Percentiles rank a stretch among this genome's conserved stretches.
Evolutionary conservation across 139 green algal genomes (phyloP).

Genomic region (Coelastrella sp.): DNA sequence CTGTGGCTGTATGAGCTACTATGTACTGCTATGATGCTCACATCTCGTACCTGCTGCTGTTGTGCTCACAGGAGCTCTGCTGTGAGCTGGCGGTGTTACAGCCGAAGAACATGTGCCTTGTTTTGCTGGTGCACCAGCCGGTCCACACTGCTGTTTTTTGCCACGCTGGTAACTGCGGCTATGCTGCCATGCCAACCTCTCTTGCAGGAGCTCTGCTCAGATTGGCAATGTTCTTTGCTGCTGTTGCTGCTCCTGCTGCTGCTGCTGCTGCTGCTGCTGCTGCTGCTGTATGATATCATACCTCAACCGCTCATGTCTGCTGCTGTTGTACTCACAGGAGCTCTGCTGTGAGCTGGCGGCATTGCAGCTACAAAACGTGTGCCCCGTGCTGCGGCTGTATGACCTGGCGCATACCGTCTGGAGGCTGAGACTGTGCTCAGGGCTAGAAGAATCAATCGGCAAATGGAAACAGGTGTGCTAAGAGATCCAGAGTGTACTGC

Average conservation of each 20-base stretch:
- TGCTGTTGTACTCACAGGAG: neutral
- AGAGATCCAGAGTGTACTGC: no score
- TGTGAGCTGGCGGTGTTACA: conserved; percentile 36
- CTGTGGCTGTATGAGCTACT: neutral
- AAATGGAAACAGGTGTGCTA: no score
- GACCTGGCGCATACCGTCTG: conserved; percentile 31
- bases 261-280: conserved; percentile 13
- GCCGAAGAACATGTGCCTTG: neutral
- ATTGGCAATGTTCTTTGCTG: neutral
- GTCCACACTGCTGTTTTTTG: neutral
- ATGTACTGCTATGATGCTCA: neutral
- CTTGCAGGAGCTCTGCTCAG: conserved; percentile 13
- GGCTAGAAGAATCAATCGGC: neutral
- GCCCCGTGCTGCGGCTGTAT: conserved; percentile 1
- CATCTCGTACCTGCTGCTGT: neutral
- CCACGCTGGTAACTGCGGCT: neutral
- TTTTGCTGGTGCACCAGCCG: neutral
- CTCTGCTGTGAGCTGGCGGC: conserved; percentile 37
- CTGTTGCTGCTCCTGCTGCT: neutral
- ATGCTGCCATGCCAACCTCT: neutral
- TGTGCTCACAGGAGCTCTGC: neutral
- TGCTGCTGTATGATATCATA: neutral
- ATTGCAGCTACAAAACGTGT: neutral
- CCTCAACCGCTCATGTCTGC: neutral
- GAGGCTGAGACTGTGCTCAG: conserved; percentile 24